Evolutionary conservation across 495 filamentous ascomycete species (phyloP), one percentile per base, ranked within the genome.

Genomic region (Penicillium chermesinum): DNA sequence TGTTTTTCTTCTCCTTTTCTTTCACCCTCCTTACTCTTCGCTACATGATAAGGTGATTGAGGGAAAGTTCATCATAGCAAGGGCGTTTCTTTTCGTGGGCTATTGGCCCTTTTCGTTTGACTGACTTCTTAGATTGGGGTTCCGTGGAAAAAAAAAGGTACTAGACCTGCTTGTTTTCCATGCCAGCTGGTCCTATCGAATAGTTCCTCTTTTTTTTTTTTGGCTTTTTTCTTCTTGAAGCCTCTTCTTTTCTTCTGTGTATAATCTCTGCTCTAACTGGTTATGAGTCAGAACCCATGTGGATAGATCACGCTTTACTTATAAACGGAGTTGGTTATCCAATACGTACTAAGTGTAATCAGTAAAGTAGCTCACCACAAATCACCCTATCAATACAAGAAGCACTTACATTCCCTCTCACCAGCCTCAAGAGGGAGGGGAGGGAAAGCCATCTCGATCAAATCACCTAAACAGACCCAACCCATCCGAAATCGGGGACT

Each of bases 31-130:
- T 25, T 41, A n/a, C n/a, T 41, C 9, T 44, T 46, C 27, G 27
- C 35, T 42, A 41, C 41, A 21, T 41, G 35, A 35, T 15, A 48
- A 38, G 45, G 49, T 55, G 49, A 52, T 21, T 20, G 37, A 38
- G 35, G 38, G 39, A 41, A 40, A 52, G 51, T 19, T 18, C 10
- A 46, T 58, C 58, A 61, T 61, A 55, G 58, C 55, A 58, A 21
- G 39, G 58, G 58, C 58, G 54, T 61, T 57, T 36, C 47, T 20
- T 37, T 50, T 27, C 41, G 25, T 21, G 16, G 43, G 12, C 19
- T 37, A 10, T 30, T 30, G 4, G 25, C 10, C 25, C 4, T 30
- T 30, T 30, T 30, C 5, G 25, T 30, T 30, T 30, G 25, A 30
- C 25, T 30, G 25, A 10, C 5, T 10, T 30, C 25, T 30, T 30